Percentiles rank a stretch among this genome's conserved stretches.
Evolutionary conservation across 78 protist species (phyloP).

Genomic region (Dictyostelium discoideum): DNA sequence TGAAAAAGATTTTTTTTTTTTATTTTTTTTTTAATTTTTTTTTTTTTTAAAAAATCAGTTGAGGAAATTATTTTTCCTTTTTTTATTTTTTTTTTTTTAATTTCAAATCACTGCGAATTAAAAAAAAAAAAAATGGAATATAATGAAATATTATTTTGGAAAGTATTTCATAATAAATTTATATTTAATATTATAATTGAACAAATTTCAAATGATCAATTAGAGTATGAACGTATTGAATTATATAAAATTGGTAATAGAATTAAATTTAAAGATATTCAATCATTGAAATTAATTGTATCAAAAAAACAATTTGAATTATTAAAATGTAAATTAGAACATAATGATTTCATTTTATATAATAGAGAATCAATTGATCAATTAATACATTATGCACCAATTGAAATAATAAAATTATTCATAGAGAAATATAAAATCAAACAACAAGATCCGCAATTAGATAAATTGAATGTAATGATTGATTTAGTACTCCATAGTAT

Average conservation of each 20-base stretch:
- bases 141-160: neutral
- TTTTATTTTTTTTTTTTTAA: too few relatives aligned
- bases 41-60: too few relatives aligned
- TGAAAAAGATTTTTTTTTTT: too few relatives aligned
- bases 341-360: neutral
- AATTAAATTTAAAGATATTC: neutral
- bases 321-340: neutral
- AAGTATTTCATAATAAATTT: neutral
- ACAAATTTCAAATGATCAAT: neutral
- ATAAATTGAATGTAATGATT: neutral
- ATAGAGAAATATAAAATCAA: neutral
- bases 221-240: neutral
- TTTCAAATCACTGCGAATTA: too few relatives aligned
- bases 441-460: neutral
- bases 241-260: neutral
- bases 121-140: neutral
- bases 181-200: neutral
- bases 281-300: neutral
- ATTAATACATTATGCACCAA: neutral
- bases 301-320: neutral
- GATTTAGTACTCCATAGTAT: neutral
- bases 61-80: too few relatives aligned
- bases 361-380: neutral
- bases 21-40: too few relatives aligned
- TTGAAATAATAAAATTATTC: neutral